A percentile compares a stretch with the other conserved stretches of the same genome.
These are phyloP conservation scores for Zopfia rhizophila DNA, from an alignment of 2,329 filamentous ascomycete genomes.

Conservation along the genomic window DNA sequence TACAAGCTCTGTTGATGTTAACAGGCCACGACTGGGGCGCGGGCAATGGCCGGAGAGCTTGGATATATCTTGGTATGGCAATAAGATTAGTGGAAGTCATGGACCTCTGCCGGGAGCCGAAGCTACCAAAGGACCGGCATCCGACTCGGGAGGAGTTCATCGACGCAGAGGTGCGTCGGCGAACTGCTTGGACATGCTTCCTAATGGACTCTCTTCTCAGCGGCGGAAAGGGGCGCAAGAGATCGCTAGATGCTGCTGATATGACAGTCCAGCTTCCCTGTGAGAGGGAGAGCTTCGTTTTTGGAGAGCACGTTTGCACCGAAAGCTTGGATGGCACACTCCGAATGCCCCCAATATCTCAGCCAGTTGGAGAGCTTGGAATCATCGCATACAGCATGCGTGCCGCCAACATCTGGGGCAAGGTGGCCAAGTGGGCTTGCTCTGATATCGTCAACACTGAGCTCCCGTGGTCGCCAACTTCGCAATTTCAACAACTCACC, in stretches of 20 bases:
- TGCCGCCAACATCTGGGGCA: constrained; percentile 54
- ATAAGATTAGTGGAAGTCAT: constrained; percentile 54
- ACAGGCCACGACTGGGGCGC: constrained; percentile 60
- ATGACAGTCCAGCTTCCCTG: constrained; percentile 54
- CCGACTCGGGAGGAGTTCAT: constrained; percentile 53
- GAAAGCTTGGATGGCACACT: constrained; percentile 44
- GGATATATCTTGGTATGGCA: constrained; percentile 56
- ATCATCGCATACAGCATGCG: constrained; percentile 53
- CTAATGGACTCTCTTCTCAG: constrained; percentile 55
- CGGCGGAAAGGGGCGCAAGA: constrained; percentile 53
- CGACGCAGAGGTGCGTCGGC: constrained; percentile 51
- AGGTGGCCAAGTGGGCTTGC: constrained; percentile 54
- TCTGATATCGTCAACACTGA: constrained; percentile 48
- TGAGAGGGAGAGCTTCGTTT: constrained; percentile 52
- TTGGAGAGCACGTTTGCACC: constrained; percentile 51
- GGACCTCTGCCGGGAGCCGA: constrained; percentile 51
- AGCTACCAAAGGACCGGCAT: constrained; percentile 40
- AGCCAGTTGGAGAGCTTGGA: constrained; percentile 46
- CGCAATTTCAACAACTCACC: constrained; percentile 50
- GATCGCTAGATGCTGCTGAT: constrained; percentile 45
- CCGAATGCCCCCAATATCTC: constrained; percentile 40
- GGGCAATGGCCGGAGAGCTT: constrained; percentile 53
- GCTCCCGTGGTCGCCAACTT: constrained; percentile 48
- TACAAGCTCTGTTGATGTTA: constrained; percentile 55
- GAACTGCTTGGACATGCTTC: constrained; percentile 56